phyloP scores from a whole-genome alignment of 1,284 basidiomycete genomes.

The Phellinidium pouzarii region DNA sequence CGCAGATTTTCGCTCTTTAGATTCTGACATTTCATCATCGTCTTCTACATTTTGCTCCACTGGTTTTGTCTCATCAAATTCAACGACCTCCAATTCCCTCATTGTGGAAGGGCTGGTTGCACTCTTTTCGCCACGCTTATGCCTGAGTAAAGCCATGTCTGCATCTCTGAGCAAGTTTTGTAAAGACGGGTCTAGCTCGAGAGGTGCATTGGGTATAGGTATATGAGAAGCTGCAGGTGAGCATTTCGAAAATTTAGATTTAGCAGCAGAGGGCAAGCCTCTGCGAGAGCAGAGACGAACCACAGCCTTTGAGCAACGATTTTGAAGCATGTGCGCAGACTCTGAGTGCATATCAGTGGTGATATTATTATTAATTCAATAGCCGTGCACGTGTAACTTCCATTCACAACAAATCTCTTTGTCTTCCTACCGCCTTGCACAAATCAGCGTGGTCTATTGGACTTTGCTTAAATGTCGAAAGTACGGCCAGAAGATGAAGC shows the following conservation, averaged over 20 bases:
- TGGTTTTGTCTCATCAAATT: constrained; percentile 24
- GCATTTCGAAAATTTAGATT: constrained; percentile 7
- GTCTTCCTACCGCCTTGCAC: background rate
- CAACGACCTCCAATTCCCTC: constrained; percentile 51
- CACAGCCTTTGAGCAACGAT: background rate
- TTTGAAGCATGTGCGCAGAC: background rate
- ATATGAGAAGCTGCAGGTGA: constrained; percentile 21
- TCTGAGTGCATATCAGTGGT: too few relatives aligned
- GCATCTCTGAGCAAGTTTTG: constrained; percentile 54
- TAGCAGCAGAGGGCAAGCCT: background rate
- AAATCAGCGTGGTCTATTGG: background rate
- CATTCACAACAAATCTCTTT: too few relatives aligned
- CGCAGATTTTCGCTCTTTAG: constrained; percentile 63
- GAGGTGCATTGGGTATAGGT: constrained; percentile 35
- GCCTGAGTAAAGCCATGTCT: constrained; percentile 52
- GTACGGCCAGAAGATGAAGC: background rate
- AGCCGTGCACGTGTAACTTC: too few relatives aligned
- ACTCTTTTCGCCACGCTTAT: constrained; percentile 29
- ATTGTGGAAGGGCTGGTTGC: constrained; percentile 11
- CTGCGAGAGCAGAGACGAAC: background rate
- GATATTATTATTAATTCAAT: too few relatives aligned
- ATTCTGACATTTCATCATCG: constrained; percentile 26
- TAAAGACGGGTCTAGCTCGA: constrained; percentile 59
- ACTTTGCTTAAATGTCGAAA: background rate
- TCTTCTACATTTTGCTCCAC: constrained; percentile 25